phyloP scores from a whole-genome alignment of 192 early-diverging fungal genomes.

The Backusella mclennaniae region DNA sequence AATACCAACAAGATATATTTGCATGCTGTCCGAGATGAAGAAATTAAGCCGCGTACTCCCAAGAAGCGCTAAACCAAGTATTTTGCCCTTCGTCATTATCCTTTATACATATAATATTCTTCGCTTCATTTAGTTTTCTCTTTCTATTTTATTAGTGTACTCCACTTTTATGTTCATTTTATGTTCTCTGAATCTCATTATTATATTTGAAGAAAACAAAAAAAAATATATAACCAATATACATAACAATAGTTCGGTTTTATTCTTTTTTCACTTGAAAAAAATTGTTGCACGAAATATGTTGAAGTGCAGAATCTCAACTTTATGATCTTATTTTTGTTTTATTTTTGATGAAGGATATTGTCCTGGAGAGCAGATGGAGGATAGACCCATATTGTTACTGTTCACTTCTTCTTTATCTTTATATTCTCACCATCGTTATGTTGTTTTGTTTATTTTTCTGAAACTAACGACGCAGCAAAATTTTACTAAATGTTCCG shows the following conservation, averaged over 20 bases:
- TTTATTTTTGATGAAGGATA: not conserved
- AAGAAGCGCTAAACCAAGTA: slow-evolving; percentile 35
- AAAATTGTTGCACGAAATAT: not conserved
- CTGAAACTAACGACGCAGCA: not conserved
- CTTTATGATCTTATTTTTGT: not conserved
- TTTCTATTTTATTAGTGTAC: not conserved
- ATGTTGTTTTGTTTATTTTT: not conserved
- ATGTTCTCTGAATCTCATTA: not conserved
- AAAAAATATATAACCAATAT: not conserved
- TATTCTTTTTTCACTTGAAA: not conserved
- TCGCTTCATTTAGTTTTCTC: not conserved
- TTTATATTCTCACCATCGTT: not conserved
- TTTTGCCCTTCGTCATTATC: not conserved
- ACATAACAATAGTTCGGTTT: not conserved
- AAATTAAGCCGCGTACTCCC: slow-evolving; percentile 73
- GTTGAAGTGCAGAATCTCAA: not conserved
- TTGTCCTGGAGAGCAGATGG: not conserved
- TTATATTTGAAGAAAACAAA: not conserved
- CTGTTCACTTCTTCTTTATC: not conserved
- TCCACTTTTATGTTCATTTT: not conserved
- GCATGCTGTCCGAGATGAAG: slow-evolving; percentile 73
- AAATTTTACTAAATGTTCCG: not conserved
- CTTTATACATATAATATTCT: slow-evolving; percentile 7
- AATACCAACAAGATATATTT: slow-evolving; percentile 77
- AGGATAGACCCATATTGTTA: not conserved